Percentiles rank a stretch among this genome's conserved stretches.
Evolutionary conservation across 139 green algal species (phyloP).

Genomic region (Ettlia oleoabundans): DNA sequence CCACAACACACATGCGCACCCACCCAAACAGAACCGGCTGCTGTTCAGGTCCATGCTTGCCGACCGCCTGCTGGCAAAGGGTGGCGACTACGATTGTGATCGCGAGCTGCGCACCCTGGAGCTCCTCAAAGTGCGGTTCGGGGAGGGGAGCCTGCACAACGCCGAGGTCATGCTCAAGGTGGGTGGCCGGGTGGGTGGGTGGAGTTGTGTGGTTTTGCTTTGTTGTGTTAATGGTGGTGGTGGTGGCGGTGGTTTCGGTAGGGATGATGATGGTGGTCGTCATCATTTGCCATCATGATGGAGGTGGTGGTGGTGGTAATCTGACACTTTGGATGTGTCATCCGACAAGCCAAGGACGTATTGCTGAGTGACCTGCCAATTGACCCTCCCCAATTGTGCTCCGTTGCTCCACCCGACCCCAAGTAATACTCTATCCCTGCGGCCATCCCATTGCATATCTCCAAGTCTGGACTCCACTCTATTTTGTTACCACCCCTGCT

Average conservation of each 20-base stretch:
- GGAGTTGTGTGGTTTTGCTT: too few relatives aligned
- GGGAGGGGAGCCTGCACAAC: conserved; percentile 80
- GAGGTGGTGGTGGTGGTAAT: too few relatives aligned
- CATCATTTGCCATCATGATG: too few relatives aligned
- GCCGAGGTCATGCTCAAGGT: conserved; percentile 66
- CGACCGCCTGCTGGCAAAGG: conserved; percentile 82
- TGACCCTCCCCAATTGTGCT: too few relatives aligned
- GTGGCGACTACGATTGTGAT: conserved; percentile 76
- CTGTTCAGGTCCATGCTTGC: conserved; percentile 73
- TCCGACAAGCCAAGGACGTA: too few relatives aligned
- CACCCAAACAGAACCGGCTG: background rate
- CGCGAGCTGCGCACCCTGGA: conserved; percentile 92
- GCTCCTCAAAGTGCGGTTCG: conserved; percentile 94
- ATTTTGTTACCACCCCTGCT: background rate
- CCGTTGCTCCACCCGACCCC: too few relatives aligned
- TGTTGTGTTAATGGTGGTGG: too few relatives aligned
- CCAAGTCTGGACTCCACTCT: too few relatives aligned
- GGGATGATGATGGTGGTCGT: too few relatives aligned
- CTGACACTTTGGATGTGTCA: too few relatives aligned
- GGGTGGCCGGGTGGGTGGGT: background rate
- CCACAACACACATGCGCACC: background rate
- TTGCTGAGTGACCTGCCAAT: too few relatives aligned
- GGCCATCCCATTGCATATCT: background rate
- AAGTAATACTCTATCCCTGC: background rate
- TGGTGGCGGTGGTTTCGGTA: too few relatives aligned